phyloP scores from a whole-genome alignment of 2,329 filamentous ascomycete genomes.

The Eurotiales sp. region DNA sequence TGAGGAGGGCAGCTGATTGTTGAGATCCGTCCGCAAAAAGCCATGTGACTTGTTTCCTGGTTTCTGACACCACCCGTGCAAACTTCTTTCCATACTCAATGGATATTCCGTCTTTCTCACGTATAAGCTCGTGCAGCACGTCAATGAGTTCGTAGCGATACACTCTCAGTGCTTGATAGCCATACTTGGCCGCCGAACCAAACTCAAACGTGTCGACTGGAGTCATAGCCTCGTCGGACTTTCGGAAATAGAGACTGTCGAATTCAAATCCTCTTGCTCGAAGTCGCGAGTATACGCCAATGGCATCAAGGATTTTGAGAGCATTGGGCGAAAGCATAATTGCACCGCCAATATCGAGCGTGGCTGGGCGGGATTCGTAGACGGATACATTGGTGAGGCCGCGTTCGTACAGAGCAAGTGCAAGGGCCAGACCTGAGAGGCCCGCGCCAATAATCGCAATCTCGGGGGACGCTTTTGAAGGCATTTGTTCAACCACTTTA shows the following conservation, averaged over 20 bases:
- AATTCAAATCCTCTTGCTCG: constrained; percentile 2
- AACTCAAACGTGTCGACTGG: constrained; percentile 12
- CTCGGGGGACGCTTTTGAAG: neutral
- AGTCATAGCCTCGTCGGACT: constrained; percentile 3
- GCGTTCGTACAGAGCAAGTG: constrained; percentile 5
- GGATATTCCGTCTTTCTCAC: constrained; percentile 25
- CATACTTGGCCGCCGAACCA: constrained; percentile 1
- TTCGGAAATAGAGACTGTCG: constrained; percentile 3
- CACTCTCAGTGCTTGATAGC: constrained; percentile 9
- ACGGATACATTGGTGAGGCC: constrained; percentile 20
- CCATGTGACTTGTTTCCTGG: constrained; percentile 42
- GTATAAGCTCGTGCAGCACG: neutral
- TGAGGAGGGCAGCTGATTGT: constrained; percentile 42
- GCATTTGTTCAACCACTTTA: neutral
- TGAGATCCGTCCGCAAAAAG: constrained; percentile 46
- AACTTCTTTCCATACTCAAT: constrained; percentile 48
- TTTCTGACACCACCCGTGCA: constrained; percentile 40
- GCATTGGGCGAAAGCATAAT: constrained; percentile 30
- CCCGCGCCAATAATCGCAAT: constrained; percentile 14
- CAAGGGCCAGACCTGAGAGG: constrained; percentile 9
- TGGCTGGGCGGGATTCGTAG: constrained; percentile 27
- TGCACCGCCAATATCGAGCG: constrained; percentile 29
- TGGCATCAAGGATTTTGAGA: constrained; percentile 23
- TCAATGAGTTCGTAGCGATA: constrained; percentile 10
- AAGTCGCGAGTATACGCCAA: constrained; percentile 17